Evolutionary conservation across 2,329 filamentous ascomycete genomes (phyloP).

Genomic region (Aureobasidium sp.): DNA sequence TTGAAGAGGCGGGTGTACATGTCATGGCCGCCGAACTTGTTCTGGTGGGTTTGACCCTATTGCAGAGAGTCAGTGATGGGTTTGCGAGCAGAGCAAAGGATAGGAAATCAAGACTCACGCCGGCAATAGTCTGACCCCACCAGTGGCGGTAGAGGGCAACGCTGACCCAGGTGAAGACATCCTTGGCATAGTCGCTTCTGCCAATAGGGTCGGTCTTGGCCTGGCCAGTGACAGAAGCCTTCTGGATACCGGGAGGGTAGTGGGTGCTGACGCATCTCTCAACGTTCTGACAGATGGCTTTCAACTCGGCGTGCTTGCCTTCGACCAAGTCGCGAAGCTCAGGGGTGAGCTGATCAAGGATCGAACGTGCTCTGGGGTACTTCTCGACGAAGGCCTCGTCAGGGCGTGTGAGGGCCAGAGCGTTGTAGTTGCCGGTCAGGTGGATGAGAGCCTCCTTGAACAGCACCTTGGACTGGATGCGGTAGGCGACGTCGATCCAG

Average conservation of each 20-base stretch:
- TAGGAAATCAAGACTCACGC: constrained; percentile 14
- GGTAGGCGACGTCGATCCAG: constrained; percentile 39
- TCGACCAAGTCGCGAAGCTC: background rate
- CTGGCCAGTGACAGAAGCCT: constrained; percentile 19
- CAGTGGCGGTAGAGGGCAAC: constrained; percentile 41
- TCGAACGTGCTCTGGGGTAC: constrained; percentile 11
- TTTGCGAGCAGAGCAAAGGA: too few species aligned
- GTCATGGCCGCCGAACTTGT: constrained; percentile 31
- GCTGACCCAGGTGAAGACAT: constrained; percentile 44
- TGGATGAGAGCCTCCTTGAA: constrained; percentile 40
- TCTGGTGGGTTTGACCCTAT: constrained; percentile 28
- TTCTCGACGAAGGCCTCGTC: background rate
- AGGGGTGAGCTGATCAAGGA: constrained; percentile 21
- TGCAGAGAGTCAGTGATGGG: background rate
- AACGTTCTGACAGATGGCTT: constrained; percentile 21
- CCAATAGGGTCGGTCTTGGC: constrained; percentile 27
- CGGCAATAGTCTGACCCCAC: constrained; percentile 33
- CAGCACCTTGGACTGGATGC: constrained; percentile 37
- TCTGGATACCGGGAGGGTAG: constrained; percentile 24
- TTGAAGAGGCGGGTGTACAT: constrained; percentile 35
- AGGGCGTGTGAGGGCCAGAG: constrained; percentile 23
- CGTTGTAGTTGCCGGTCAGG: constrained; percentile 34
- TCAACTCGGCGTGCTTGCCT: constrained; percentile 21
- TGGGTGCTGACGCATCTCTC: constrained; percentile 28
- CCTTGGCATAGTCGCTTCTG: constrained; percentile 37